Base-by-base conservation (phyloP, 2,329 filamentous ascomycete genomes). In the Metarhizium anisopliae region DNA sequence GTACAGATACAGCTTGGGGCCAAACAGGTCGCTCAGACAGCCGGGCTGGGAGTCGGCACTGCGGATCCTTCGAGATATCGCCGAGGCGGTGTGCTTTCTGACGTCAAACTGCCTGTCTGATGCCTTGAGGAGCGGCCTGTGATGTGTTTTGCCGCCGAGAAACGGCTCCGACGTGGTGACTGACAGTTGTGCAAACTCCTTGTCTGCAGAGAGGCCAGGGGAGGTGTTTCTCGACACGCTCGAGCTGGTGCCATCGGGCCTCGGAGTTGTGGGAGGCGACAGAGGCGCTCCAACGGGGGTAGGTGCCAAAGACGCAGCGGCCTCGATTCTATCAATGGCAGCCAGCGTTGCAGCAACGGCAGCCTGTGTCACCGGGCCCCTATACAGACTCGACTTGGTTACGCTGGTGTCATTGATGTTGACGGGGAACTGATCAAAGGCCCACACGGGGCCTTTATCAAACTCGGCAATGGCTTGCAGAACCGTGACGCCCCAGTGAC, bases 391-490 rank as follows among this genome's bases (percentile, higher is more conserved):
- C 1, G 72, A 73, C 54, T 75, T 75, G 35, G 71, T 75, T 36
- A 74, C 58, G 18, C 63, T 61, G 5, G 64, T 59, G 36, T 71
- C 68, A 57, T 74, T 70, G 53, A 75, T 73, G 61, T 74, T 60
- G 55, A 74, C 61, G 6, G 65, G 59, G 58, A 74, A 74, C 56
- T 74, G 72, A 42, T 75, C 71, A 56, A 69, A 75, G 1, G 72
- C 72, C 72, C 72, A 75, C 7, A 75, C 70, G 0, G 71, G 72
- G 6, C 72, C 72, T n/a, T 70, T 70, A 53, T 75, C 72, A 54
- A 74, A 70, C 49, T 72, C 64, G 53, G 69, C 70, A 18, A 70
- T 70, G 10, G 72, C 72, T 58, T 74, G 67, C 6, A 69, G 60
- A 18, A 74, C 67, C 3, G 72, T 74, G 10, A 74, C 66, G 5